Base-by-base conservation (phyloP, 139 green algal species). In the Picochlorum sp. region DNA sequence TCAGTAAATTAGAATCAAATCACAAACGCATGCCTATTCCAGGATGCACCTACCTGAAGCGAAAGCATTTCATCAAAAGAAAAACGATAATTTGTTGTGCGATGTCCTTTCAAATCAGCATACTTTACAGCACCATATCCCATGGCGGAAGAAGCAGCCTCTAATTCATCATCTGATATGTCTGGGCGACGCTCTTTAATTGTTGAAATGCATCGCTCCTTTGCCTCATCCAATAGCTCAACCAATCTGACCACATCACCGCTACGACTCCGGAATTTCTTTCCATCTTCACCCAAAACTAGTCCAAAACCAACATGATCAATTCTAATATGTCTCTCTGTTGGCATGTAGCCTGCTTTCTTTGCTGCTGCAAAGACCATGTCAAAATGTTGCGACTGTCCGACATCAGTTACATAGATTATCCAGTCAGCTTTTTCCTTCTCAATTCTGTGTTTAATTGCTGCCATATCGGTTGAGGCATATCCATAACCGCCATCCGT, bases 51-150 rank as follows among this genome's bases (percentile, higher is more conserved):
- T n/a, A n/a, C n/a, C 64, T 88, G 85, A 47, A 95, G 70, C 49
- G 81, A 76, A 26, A 97, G 82, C 90, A 97, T 97, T 18, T 82
- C 68, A 57, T 98, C 90, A 69, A 86, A 96, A 18, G 68, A 83
- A 74, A 98, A 98, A 3, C 84, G 85, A 80, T 98, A 98, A 76
- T 98, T 95, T 61, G 92, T 94, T 20, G 74, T 68, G 29, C 88
- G 78, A 66, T 94, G 85, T 74, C 90, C 90, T 72, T 95, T 94
- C 26, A 98, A 83, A 81, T 98, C 92, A 5, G 87, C 87, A 66
- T 98, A 98, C 80, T 98, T 98, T 59, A 97, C 85, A 5, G 13
- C 92, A 32, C 86, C 89, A 59, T 96, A 96, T 50, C 90, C 90
- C 82, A 97, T 90, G 30, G 77, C 81, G 10, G 35, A 65, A 0